Evolutionary conservation across 257 asterid species (phyloP).

Genomic region (Penstemon eatonii): DNA sequence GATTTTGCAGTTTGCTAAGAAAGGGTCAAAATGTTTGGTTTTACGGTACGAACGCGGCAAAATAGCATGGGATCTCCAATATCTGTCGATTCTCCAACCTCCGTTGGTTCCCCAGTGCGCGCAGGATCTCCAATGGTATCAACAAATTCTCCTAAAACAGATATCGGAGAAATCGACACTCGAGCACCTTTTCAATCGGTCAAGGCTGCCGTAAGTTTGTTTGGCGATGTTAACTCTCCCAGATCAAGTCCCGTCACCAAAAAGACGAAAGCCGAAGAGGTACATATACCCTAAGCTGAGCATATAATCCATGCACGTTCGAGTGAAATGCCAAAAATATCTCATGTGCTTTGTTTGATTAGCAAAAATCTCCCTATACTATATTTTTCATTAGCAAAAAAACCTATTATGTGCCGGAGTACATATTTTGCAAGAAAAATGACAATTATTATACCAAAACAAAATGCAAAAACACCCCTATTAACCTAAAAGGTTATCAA

Average conservation of each 20-base stretch:
- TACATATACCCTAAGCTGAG: conserved; percentile 16
- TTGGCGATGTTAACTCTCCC: conserved; percentile 58
- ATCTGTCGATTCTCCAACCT: conserved; percentile 22
- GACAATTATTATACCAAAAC: too few species aligned
- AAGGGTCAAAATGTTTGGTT: conserved; percentile 41
- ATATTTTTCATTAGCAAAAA: too few species aligned
- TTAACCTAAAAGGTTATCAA: too few species aligned
- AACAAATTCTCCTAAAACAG: conserved; percentile 44
- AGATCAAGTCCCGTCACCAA: conserved; percentile 30
- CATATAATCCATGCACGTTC: too few species aligned
- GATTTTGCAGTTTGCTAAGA: conserved; percentile 26
- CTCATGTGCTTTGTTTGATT: too few species aligned
- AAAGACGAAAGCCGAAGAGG: conserved; percentile 75
- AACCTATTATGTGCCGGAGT: too few species aligned
- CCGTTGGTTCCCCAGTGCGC: conserved; percentile 30
- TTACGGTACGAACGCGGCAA: conserved; percentile 41
- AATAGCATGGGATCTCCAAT: conserved; percentile 36
- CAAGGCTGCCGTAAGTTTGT: conserved; percentile 75
- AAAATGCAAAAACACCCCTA: too few species aligned
- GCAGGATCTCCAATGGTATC: conserved; percentile 36
- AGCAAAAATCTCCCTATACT: too few species aligned
- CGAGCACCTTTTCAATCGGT: conserved; percentile 78
- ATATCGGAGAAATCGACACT: conserved; percentile 69
- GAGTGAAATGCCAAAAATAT: too few species aligned
- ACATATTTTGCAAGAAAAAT: too few species aligned